Evolutionary conservation across 1,139 yeast species (phyloP), one percentile per base, ranked within the genome.

Genomic region (Geotrichum klebahnii): DNA sequence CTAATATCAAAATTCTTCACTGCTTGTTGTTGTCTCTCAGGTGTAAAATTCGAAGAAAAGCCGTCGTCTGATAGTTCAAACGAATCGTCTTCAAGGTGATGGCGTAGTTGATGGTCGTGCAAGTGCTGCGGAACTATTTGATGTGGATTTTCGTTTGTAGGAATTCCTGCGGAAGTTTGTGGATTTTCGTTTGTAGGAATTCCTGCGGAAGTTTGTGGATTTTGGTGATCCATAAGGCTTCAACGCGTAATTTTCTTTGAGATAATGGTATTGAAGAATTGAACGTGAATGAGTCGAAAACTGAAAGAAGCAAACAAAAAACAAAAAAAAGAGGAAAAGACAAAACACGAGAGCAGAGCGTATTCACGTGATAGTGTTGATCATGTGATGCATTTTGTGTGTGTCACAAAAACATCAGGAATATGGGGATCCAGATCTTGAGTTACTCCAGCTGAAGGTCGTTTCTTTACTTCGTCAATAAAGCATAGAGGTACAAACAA

Each of bases 1-100:
- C 38, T 45, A n/a, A 31, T 45, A 10, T 28, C 43, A 16, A 45
- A 45, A 16, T 38, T 42, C 37, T 12, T 16, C 3, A 22, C 38
- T n/a, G n/a, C 28, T 37, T 12, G 38, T 9, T 23, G 6, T 10
- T 29, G 17, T 20, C 28, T 31, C 22, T 14, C 24, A 3, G 42
- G 42, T 1, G 45, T 32, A 23, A 32, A 42, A 12, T 10, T 31
- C 12, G 34, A 5, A 3, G 45, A 42, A 33, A 28, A 36, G 14
- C 33, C 45, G 22, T 31, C 14, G 34, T 31, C 34, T 31, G 24
- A 16, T 3, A 16, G 17, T 19, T 14, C 34, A 10, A 23, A 32
- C 12, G 38, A 28, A 28, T 42, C 23, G 29, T 36, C 40, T 10
- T 9, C 44, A 17, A 26, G 38, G 23, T 29, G 14, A n/a, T 5